These are phyloP conservation scores for Leccinum cinnamomeum DNA, from an alignment of 1,284 basidiomycete genomes.

Conservation along the genomic window DNA sequence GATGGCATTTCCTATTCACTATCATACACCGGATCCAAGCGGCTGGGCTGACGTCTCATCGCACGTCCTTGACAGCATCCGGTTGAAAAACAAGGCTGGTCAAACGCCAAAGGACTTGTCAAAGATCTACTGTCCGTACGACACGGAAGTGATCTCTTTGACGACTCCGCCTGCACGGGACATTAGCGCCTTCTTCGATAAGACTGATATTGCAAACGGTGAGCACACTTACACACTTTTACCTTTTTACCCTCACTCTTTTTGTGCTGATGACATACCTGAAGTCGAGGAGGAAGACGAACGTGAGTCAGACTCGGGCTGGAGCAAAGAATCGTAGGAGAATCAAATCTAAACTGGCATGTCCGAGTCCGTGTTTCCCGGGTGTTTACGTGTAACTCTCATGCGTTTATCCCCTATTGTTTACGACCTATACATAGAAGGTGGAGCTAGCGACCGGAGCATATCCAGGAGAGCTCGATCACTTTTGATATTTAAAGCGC, in stretches of 20 bases:
- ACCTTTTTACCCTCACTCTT: background rate
- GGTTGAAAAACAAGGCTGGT: conserved; percentile 27
- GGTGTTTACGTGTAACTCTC: background rate
- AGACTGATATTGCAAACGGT: conserved; percentile 28
- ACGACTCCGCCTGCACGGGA: conserved; percentile 24
- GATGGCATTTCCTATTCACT: background rate
- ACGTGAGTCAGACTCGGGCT: conserved; percentile 1
- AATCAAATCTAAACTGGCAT: background rate
- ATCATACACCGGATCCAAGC: background rate
- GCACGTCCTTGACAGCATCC: conserved; percentile 19
- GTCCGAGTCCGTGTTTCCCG: background rate
- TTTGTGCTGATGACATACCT: conserved; percentile 1
- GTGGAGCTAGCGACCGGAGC: background rate
- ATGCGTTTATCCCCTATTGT: background rate
- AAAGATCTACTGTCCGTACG: conserved; percentile 26
- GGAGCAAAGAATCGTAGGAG: conserved; percentile 7
- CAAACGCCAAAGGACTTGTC: conserved; percentile 29
- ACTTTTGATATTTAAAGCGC: background rate
- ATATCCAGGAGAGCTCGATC: background rate
- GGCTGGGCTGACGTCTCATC: background rate
- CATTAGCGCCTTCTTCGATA: conserved; percentile 19
- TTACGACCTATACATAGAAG: background rate
- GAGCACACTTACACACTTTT: conserved; percentile 5
- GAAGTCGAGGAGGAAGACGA: conserved; percentile 17
- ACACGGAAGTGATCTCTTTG: conserved; percentile 21